phyloP scores from a whole-genome alignment of 2,329 filamentous ascomycete genomes.

The Ophiostoma ulmi region DNA sequence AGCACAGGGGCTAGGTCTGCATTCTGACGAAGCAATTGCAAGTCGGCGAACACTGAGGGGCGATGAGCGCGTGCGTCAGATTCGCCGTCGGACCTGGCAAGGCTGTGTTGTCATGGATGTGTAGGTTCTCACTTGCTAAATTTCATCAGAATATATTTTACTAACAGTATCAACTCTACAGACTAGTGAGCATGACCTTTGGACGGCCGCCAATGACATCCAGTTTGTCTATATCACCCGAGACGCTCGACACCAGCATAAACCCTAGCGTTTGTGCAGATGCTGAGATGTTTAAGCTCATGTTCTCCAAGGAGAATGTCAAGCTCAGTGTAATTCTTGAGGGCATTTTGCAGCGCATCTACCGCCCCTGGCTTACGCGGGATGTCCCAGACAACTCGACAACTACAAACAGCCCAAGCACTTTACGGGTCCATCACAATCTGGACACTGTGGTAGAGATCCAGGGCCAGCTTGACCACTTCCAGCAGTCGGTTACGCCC shows the following conservation, averaged over 20 bases:
- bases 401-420: neutral
- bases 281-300: constrained; percentile 16
- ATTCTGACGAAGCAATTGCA: constrained; percentile 30
- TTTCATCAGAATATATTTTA: no score
- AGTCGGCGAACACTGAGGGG: neutral
- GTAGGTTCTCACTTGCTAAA: neutral
- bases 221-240: constrained; percentile 19
- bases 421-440: constrained; percentile 16
- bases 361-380: constrained; percentile 23
- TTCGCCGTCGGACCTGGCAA: neutral
- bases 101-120: neutral
- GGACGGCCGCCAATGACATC: constrained; percentile 24
- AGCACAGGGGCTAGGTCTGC: constrained; percentile 40
- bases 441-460: constrained; percentile 23
- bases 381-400: constrained; percentile 12
- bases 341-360: constrained; percentile 23
- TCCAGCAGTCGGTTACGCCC: constrained; percentile 20
- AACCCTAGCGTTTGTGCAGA: neutral
- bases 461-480: constrained; percentile 22
- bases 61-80: neutral
- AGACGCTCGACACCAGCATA: constrained; percentile 7
- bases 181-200: constrained; percentile 26
- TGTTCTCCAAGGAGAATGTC: constrained; percentile 21
- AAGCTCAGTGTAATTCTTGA: constrained; percentile 23
- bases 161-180: constrained; percentile 14